phyloP scores from a whole-genome alignment of 83 land plant species.

The Diphasiastrum complanatum region DNA sequence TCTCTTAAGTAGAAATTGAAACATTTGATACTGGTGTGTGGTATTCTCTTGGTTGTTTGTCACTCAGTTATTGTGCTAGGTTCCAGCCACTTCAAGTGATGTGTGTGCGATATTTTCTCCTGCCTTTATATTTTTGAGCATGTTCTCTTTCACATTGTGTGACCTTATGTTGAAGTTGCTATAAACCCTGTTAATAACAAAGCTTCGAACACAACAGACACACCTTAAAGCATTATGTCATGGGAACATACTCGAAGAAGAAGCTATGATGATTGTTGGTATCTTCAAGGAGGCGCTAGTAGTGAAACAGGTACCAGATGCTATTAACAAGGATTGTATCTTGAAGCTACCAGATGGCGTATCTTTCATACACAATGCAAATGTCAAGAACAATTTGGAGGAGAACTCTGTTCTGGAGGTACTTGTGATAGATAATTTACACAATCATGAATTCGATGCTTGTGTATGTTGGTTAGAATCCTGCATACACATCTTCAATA shows the following conservation, averaged over 20 bases:
- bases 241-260: slow-evolving; percentile 75
- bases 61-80: too few species aligned
- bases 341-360: slow-evolving; percentile 53
- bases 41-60: too few species aligned
- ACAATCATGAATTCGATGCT: background rate
- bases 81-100: too few species aligned
- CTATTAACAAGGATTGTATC: slow-evolving; percentile 47
- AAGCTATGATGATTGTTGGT: slow-evolving; percentile 51
- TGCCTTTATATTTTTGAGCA: too few species aligned
- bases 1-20: too few species aligned
- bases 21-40: too few species aligned
- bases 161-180: too few species aligned
- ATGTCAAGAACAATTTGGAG: slow-evolving; percentile 69
- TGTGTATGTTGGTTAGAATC: background rate
- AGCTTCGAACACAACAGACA: slow-evolving; percentile 57
- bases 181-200: background rate
- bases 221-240: slow-evolving; percentile 90
- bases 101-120: too few species aligned
- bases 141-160: background rate
- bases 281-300: slow-evolving; percentile 44
- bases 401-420: slow-evolving; percentile 95
- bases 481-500: too few species aligned
- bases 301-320: slow-evolving; percentile 44
- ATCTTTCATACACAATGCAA: slow-evolving; percentile 42
- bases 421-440: too few species aligned